Evolutionary conservation across 129 eudicot genomes (phyloP).

Genomic region (Centaurea solstitialis): DNA sequence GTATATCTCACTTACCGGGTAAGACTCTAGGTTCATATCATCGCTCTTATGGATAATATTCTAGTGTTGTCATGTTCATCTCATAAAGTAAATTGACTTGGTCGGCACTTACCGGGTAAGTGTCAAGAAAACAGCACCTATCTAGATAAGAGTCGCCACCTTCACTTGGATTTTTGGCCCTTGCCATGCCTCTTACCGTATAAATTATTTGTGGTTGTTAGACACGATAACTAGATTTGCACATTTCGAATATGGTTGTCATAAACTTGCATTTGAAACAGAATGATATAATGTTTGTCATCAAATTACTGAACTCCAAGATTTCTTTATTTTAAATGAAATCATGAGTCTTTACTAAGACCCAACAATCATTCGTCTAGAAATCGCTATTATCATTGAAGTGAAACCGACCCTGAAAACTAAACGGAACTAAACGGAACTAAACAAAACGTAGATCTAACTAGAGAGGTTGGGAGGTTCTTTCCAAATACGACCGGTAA

Average conservation of each 20-base stretch:
- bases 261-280: background rate
- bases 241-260: background rate
- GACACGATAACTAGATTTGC: background rate
- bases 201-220: too few relatives aligned
- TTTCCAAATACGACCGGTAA: slow-evolving; percentile 75
- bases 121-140: too few relatives aligned
- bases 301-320: background rate
- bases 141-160: background rate
- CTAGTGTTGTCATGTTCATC: too few relatives aligned
- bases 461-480: slow-evolving; percentile 55
- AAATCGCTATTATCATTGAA: background rate
- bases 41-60: too few relatives aligned
- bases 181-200: too few relatives aligned
- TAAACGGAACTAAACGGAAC: background rate
- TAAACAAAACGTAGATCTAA: slow-evolving; percentile 6
- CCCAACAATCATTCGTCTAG: background rate
- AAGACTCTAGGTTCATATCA: too few relatives aligned
- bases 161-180: background rate
- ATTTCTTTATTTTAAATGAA: background rate
- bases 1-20: too few relatives aligned
- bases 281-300: background rate
- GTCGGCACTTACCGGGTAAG: too few relatives aligned
- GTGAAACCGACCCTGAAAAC: background rate
- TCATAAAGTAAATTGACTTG: too few relatives aligned
- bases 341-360: background rate